Conservation (phyloP, 768 basidiomycete species). For the Mrakia frigida region DNA sequence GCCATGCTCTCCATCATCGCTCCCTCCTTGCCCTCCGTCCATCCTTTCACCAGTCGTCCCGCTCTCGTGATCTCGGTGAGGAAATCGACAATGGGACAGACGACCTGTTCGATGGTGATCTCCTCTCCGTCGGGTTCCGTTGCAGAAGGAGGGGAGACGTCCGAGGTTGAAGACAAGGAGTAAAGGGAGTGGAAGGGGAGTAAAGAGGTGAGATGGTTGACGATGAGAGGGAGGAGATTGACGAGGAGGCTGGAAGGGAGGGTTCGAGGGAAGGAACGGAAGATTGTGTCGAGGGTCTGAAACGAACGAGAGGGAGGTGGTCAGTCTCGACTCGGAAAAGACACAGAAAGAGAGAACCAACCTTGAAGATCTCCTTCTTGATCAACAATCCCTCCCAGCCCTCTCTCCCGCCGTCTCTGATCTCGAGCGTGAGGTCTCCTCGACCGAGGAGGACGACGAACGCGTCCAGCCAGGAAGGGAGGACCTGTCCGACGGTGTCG, state of each 20-base stretch:
- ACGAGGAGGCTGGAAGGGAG: slow-evolving; percentile 51
- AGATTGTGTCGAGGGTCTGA: slow-evolving; percentile 73
- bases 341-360: slow-evolving; percentile 42
- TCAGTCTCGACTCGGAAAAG: background rate
- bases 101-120: slow-evolving; percentile 64
- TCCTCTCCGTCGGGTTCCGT: slow-evolving; percentile 63
- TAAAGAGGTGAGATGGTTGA: slow-evolving; percentile 55
- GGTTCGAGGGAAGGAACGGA: slow-evolving; percentile 72
- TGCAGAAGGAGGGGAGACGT: slow-evolving; percentile 54
- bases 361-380: slow-evolving; percentile 79
- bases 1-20: slow-evolving; percentile 24
- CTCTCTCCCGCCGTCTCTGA: slow-evolving; percentile 54
- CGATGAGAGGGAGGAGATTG: slow-evolving; percentile 40
- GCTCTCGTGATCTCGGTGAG: slow-evolving; percentile 58
- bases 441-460: slow-evolving; percentile 64
- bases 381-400: slow-evolving; percentile 80
- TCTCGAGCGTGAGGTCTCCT: slow-evolving; percentile 42
- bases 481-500: slow-evolving; percentile 69
- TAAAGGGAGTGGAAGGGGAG: slow-evolving; percentile 48
- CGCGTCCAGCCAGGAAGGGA: slow-evolving; percentile 87
- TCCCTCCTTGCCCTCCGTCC: slow-evolving; percentile 52
- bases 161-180: slow-evolving; percentile 43
- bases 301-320: too few relatives aligned
- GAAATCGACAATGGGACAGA: slow-evolving; percentile 76
- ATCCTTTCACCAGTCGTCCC: slow-evolving; percentile 59